Percentiles rank a stretch among this genome's conserved stretches.
Conservation (phyloP, 106 monocot species). For the Xerophyta viscosa region DNA sequence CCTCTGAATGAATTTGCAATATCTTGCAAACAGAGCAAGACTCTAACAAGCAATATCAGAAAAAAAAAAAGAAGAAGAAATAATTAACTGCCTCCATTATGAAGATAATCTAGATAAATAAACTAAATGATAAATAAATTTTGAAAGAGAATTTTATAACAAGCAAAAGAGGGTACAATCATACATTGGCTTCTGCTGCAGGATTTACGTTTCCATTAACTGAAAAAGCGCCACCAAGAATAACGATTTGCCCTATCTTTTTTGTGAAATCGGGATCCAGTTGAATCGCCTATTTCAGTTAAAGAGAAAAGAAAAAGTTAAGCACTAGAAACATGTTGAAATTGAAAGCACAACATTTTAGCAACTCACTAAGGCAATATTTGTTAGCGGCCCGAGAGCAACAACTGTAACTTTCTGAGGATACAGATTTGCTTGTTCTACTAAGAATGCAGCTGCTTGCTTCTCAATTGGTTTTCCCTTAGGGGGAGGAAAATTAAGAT, state of each 20-base stretch:
- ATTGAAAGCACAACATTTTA: not conserved
- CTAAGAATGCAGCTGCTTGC: conserved; percentile 70
- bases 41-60: no score
- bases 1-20: no score
- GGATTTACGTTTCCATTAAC: conserved; percentile 99
- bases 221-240: conserved; percentile 96
- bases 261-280: conserved; percentile 72
- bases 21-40: no score
- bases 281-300: conserved; percentile 68
- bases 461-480: conserved; percentile 53
- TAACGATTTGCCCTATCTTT: conserved; percentile 83
- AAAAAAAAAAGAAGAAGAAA: no score
- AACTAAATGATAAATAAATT: no score
- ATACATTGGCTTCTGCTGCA: conserved; percentile 95
- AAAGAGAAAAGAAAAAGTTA: conserved; percentile 3
- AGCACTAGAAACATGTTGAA: not conserved
- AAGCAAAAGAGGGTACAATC: not conserved
- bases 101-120: no score
- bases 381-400: conserved; percentile 89
- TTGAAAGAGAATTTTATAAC: not conserved
- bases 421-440: conserved; percentile 62
- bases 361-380: conserved; percentile 72
- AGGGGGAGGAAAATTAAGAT: conserved; percentile 87
- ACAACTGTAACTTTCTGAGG: conserved; percentile 86
- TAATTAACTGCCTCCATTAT: no score